Percentiles rank a stretch among this genome's conserved stretches.
Conservation (phyloP, 2,329 filamentous ascomycete genomes). For the Aspergillus eucalypticola region DNA sequence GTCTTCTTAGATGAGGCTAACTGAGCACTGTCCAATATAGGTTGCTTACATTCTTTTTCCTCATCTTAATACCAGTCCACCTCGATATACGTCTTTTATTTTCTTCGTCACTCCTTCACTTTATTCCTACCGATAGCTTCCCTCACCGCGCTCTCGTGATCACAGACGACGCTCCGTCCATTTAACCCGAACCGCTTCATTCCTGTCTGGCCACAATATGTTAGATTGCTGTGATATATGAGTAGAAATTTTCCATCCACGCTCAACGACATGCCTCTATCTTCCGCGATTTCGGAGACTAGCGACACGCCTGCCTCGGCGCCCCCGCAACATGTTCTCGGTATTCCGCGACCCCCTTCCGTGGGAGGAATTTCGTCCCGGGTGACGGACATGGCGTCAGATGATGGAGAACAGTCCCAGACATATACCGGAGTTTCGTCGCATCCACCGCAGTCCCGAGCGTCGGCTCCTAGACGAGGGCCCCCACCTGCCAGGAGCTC, state of each 20-base stretch:
- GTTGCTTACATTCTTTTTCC: constrained; percentile 23
- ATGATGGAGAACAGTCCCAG: constrained; percentile 50
- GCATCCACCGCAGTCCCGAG: constrained; percentile 55
- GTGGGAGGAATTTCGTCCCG: constrained; percentile 63
- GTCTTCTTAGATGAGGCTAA: constrained; percentile 12
- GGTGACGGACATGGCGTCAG: constrained; percentile 64
- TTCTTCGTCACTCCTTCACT: constrained; percentile 20
- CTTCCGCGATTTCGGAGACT: constrained; percentile 34
- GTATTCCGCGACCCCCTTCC: constrained; percentile 51
- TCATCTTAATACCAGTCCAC: neutral
- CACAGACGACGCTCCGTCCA: neutral
- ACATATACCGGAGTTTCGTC: constrained; percentile 50
- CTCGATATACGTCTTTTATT: constrained; percentile 7
- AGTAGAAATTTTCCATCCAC: constrained; percentile 1
- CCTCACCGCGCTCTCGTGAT: neutral
- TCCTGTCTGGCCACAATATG: constrained; percentile 23
- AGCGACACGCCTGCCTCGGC: constrained; percentile 40
- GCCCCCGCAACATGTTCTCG: constrained; percentile 50
- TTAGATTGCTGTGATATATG: constrained; percentile 20
- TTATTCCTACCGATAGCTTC: neutral
- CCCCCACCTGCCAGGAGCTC: constrained; percentile 43
- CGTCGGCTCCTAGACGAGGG: constrained; percentile 59
- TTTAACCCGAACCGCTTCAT: constrained; percentile 7
- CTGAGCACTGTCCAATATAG: constrained; percentile 8
- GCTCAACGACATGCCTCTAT: constrained; percentile 25